A percentile compares a stretch with the other conserved stretches of the same genome.
Evolutionary conservation across 768 basidiomycete genomes (phyloP).

Genomic region (Podaxis sp.): DNA sequence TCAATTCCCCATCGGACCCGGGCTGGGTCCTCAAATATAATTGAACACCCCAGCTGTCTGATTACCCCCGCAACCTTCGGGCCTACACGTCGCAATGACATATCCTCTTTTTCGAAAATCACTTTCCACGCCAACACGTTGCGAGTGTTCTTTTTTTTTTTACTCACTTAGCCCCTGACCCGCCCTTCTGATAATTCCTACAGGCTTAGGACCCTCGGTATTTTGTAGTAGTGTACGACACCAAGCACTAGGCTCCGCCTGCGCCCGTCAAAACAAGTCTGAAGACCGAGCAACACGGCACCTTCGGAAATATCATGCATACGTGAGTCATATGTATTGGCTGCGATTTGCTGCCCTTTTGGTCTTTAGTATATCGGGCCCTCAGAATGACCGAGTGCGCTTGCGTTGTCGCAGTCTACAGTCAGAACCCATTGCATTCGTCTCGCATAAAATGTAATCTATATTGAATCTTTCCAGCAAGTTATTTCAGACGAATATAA

Average conservation of each 20-base stretch:
- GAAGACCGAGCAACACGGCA: slow-evolving; percentile 13
- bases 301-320: not conserved
- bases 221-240: not conserved
- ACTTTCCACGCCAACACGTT: not conserved
- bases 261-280: not conserved
- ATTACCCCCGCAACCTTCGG: slow-evolving; percentile 2
- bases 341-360: not conserved
- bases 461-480: not conserved
- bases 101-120: not conserved
- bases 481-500: not conserved
- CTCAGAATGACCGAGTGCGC: not conserved
- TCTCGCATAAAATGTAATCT: not conserved
- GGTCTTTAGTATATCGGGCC: not conserved
- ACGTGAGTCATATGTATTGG: not conserved
- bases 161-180: not conserved
- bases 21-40: not conserved
- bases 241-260: not conserved
- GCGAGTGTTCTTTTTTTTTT: not conserved
- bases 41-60: not conserved
- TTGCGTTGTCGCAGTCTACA: not conserved
- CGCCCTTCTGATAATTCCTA: not conserved
- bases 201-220: not conserved
- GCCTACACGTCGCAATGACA: not conserved
- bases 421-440: not conserved
- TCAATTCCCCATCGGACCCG: slow-evolving; percentile 6